Percentiles rank a stretch among this genome's conserved stretches.
phyloP scores from a whole-genome alignment of 768 basidiomycete species.

The Inosperma sp. region DNA sequence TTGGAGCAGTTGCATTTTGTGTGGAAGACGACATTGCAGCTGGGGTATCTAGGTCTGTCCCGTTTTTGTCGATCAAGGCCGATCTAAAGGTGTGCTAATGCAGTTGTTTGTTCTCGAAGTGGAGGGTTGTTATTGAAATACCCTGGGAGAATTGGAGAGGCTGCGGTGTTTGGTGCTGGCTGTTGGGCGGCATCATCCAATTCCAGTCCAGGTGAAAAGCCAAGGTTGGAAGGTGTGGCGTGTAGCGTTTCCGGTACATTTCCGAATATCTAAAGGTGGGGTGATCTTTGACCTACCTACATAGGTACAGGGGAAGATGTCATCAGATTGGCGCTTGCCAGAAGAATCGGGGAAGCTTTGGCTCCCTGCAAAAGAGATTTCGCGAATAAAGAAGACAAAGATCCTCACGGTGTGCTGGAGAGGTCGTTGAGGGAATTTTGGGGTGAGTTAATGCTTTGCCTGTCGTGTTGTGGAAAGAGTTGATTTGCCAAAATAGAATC shows the following conservation, averaged over 20 bases:
- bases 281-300: neutral
- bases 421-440: constrained; percentile 45
- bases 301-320: constrained; percentile 73
- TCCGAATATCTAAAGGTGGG: neutral
- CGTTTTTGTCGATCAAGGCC: constrained; percentile 1
- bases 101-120: constrained; percentile 34
- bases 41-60: constrained; percentile 66
- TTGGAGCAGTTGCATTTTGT: constrained; percentile 68
- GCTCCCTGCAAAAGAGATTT: neutral
- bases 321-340: constrained; percentile 51
- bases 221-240: too few relatives aligned
- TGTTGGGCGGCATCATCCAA: constrained; percentile 56
- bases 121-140: constrained; percentile 77
- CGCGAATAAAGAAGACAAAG: constrained; percentile 24
- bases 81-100: neutral
- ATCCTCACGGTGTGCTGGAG: constrained; percentile 54
- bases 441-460: constrained; percentile 45
- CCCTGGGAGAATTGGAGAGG: constrained; percentile 74
- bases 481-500: constrained; percentile 20
- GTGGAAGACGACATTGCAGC: constrained; percentile 46
- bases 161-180: constrained; percentile 67
- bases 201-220: too few relatives aligned
- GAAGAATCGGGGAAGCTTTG: constrained; percentile 47
- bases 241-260: constrained; percentile 65
- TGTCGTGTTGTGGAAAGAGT: constrained; percentile 35